These are phyloP conservation scores for Aureobasidium melanogenum DNA, from an alignment of 2,329 filamentous ascomycete species.

Conservation along the genomic window DNA sequence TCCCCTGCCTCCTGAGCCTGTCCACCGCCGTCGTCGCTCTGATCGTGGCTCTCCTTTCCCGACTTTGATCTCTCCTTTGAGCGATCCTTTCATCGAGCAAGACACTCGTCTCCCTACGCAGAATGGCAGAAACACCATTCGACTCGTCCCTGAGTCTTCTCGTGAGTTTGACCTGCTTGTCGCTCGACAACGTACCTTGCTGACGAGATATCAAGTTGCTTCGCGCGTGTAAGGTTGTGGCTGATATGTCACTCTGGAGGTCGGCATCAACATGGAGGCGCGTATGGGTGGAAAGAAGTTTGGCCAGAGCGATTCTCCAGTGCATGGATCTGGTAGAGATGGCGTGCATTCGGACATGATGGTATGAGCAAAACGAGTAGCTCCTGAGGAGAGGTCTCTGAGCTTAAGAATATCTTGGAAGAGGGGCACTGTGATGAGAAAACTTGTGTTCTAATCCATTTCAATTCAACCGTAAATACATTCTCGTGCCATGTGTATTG, in stretches of 20 bases:
- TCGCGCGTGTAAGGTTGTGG: not conserved
- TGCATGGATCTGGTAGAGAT: too few species aligned
- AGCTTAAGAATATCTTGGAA: too few species aligned
- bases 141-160: not conserved
- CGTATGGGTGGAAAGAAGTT: too few species aligned
- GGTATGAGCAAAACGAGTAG: not conserved
- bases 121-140: not conserved
- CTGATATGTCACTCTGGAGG: not conserved
- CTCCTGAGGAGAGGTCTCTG: not conserved
- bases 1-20: not conserved
- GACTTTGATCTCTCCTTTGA: not conserved
- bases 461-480: too few species aligned
- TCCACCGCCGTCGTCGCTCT: not conserved
- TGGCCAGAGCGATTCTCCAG: not conserved
- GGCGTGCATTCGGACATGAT: too few species aligned
- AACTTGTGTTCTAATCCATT: too few species aligned
- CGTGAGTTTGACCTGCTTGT: not conserved
- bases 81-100: not conserved
- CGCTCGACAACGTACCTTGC: not conserved
- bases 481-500: too few species aligned
- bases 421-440: too few species aligned
- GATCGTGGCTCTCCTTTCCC: not conserved
- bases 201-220: not conserved
- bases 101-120: not conserved
- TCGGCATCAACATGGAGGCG: not conserved